Percentiles rank a stretch among this genome's conserved stretches.
Evolutionary conservation across 2,329 filamentous ascomycete species (phyloP).

Genomic region (Aspergillus fischeri): DNA sequence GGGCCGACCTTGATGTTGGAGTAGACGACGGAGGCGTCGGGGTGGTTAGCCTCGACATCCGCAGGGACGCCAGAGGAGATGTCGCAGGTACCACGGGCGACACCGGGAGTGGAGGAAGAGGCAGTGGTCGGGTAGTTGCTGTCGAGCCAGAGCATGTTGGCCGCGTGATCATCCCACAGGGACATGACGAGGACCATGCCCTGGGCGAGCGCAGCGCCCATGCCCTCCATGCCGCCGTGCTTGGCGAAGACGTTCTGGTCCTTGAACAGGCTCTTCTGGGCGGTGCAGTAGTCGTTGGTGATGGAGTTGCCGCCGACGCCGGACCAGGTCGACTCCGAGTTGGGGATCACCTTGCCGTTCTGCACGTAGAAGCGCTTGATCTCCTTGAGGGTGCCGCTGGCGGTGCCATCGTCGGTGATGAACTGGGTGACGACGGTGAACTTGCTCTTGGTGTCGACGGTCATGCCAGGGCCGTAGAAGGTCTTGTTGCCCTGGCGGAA

Average conservation of each 20-base stretch:
- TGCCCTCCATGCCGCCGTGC: constrained; percentile 53
- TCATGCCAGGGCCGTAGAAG: constrained; percentile 60
- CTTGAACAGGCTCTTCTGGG: constrained; percentile 53
- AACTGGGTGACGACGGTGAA: constrained; percentile 68
- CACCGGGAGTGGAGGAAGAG: constrained; percentile 43
- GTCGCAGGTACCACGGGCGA: constrained; percentile 53
- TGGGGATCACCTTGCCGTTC: constrained; percentile 56
- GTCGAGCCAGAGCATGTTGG: constrained; percentile 74
- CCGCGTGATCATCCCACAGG: constrained; percentile 61
- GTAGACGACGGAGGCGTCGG: constrained; percentile 52
- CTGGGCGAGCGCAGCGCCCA: constrained; percentile 52
- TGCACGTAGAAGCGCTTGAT: constrained; percentile 65
- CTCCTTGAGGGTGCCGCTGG: constrained; percentile 53
- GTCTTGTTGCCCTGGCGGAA: constrained; percentile 61
- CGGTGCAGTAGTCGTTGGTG: constrained; percentile 55
- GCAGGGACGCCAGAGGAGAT: constrained; percentile 50
- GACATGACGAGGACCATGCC: constrained; percentile 63
- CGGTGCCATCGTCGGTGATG: constrained; percentile 48
- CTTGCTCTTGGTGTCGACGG: constrained; percentile 56
- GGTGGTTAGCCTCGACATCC: constrained; percentile 45
- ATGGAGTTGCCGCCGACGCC: constrained; percentile 53
- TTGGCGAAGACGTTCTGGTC: constrained; percentile 52
- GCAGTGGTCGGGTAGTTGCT: constrained; percentile 55
- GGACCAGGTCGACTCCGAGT: constrained; percentile 45
- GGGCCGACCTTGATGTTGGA: constrained; percentile 59